Conservation (phyloP, 345 rosid genomes). For the Pugionium cornutum region DNA sequence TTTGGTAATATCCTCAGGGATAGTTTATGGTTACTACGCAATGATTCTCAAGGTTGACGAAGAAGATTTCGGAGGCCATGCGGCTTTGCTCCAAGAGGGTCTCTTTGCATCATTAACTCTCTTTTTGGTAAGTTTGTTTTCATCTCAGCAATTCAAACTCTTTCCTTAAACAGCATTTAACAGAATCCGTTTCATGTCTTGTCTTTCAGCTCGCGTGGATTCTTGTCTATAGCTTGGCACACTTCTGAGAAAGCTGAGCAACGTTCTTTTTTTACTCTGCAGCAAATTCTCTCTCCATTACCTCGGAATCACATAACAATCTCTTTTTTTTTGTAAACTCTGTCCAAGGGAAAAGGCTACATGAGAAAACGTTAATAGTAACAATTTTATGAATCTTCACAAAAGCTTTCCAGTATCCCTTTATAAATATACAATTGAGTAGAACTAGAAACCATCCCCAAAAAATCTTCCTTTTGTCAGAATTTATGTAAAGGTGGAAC, state of each 20-base stretch:
- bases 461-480: constrained; percentile 16
- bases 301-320: constrained; percentile 17
- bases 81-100: constrained; percentile 92
- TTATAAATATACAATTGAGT: constrained; percentile 28
- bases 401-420: constrained; percentile 21
- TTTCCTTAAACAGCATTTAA: constrained; percentile 5
- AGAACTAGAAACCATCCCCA: constrained; percentile 18
- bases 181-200: constrained; percentile 28
- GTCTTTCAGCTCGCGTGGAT: constrained; percentile 82
- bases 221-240: constrained; percentile 92
- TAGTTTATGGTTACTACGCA: constrained; percentile 69
- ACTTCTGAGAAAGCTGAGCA: constrained; percentile 51
- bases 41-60: constrained; percentile 85
- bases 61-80: constrained; percentile 95
- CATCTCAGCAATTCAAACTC: not conserved
- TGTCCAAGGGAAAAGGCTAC: not conserved
- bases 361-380: constrained; percentile 15
- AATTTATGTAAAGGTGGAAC: constrained; percentile 46
- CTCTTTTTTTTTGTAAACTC: constrained; percentile 26
- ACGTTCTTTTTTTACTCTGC: constrained; percentile 24
- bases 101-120: constrained; percentile 85
- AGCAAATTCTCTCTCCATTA: constrained; percentile 25
- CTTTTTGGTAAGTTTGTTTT: constrained; percentile 64
- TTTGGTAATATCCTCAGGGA: constrained; percentile 68
- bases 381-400: constrained; percentile 19